These are phyloP conservation scores for Cystobasidium pallidum DNA, from an alignment of 1,284 basidiomycete species.

Conservation along the genomic window DNA sequence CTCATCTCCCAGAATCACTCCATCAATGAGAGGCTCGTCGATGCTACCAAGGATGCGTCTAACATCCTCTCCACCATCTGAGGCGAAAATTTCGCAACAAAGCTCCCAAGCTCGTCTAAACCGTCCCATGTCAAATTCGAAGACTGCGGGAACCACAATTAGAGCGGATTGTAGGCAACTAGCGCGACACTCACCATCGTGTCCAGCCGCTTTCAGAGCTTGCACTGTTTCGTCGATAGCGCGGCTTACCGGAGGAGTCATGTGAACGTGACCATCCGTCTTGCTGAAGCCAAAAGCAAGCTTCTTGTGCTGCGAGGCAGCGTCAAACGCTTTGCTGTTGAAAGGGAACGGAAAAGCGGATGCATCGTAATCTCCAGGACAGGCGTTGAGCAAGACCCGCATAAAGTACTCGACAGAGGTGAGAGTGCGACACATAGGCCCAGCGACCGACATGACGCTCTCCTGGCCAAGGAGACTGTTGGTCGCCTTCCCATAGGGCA, in stretches of 20 bases:
- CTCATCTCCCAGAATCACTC: conserved; percentile 13
- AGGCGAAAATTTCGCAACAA: conserved; percentile 15
- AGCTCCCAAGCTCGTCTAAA: conserved; percentile 23
- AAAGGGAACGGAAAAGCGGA: conserved; percentile 46
- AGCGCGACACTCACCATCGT: conserved; percentile 43
- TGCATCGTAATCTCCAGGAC: conserved; percentile 54
- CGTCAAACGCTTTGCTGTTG: conserved; percentile 28
- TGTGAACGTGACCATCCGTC: conserved; percentile 56
- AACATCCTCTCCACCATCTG: conserved; percentile 37
- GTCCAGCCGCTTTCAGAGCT: conserved; percentile 50
- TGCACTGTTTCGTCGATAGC: conserved; percentile 54
- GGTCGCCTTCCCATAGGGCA: conserved; percentile 55
- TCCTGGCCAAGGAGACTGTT: conserved; percentile 54
- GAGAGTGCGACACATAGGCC: conserved; percentile 55
- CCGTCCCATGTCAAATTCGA: conserved; percentile 32
- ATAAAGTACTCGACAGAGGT: conserved; percentile 55
- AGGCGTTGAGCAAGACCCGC: conserved; percentile 51
- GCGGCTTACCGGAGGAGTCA: conserved; percentile 55
- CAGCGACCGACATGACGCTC: conserved; percentile 53
- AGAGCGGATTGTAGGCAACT: too few relatives aligned
- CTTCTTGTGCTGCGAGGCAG: conserved; percentile 10
- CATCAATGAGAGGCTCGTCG: conserved; percentile 30
- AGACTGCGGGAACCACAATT: neutral
- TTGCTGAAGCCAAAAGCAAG: conserved; percentile 54
- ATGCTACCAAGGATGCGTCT: conserved; percentile 1